Conservation (phyloP, 257 asterid genomes). For the Haberlea rhodopensis region DNA sequence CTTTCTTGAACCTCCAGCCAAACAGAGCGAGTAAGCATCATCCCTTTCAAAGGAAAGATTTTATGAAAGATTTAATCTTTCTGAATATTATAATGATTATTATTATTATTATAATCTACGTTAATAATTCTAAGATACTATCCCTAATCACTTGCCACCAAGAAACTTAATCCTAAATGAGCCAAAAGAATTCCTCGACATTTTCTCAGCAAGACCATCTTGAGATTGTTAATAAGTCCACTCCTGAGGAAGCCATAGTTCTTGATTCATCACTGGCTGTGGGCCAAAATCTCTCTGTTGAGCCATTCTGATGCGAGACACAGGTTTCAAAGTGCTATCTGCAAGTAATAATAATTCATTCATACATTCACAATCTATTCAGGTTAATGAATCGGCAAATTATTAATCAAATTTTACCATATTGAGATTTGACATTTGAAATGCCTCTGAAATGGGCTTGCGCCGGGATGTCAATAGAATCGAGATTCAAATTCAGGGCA, state of each 20-base stretch:
- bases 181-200: too few species aligned
- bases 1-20: neutral
- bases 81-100: neutral
- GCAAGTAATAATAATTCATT: neutral
- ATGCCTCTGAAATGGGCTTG: conserved; percentile 26
- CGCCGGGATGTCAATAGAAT: conserved; percentile 23
- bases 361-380: neutral
- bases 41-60: neutral
- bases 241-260: conserved; percentile 64
- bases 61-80: neutral
- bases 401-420: conserved; percentile 26
- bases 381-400: neutral
- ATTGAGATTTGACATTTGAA: conserved; percentile 25
- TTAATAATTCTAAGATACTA: neutral
- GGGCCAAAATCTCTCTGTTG: conserved; percentile 32
- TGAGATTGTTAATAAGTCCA: conserved; percentile 57
- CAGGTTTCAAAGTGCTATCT: conserved; percentile 23
- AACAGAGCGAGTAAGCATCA: too few species aligned
- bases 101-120: too few species aligned
- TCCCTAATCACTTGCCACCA: neutral
- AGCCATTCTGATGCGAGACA: conserved; percentile 17
- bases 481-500: conserved; percentile 59
- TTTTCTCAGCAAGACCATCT: neutral
- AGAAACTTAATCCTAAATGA: too few species aligned
- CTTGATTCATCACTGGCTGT: conserved; percentile 37